Percentiles rank a stretch among this genome's conserved stretches.
phyloP scores from a whole-genome alignment of 768 basidiomycete genomes.

The Mycena alexandri region DNA sequence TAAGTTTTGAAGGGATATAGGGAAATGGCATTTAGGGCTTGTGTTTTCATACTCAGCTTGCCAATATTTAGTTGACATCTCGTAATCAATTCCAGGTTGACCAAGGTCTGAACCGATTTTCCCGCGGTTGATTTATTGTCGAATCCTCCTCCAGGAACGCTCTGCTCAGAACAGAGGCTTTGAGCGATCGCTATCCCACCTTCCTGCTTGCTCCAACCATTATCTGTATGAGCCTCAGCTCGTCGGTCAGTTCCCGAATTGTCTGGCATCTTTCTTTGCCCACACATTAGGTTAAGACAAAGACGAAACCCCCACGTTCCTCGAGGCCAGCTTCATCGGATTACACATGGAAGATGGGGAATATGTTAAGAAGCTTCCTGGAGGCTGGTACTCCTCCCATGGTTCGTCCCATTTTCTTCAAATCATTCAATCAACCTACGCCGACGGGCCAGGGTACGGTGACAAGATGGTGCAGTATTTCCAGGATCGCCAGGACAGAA shows the following conservation, averaged over 20 bases:
- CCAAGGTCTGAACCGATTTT: not conserved
- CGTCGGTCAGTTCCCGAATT: not conserved
- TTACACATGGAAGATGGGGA: conserved; percentile 29
- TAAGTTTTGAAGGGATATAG: not conserved
- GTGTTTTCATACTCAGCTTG: not conserved
- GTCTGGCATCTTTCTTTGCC: not conserved
- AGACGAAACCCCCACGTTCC: conserved; percentile 22
- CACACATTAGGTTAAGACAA: not conserved
- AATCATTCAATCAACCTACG: no score
- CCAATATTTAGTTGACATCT: not conserved
- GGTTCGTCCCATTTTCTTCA: not conserved
- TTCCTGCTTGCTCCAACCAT: conserved; percentile 23
- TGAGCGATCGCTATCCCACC: conserved; percentile 16
- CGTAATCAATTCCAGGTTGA: not conserved
- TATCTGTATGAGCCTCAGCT: conserved; percentile 24
- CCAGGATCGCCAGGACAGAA: conserved; percentile 13
- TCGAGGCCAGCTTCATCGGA: conserved; percentile 24
- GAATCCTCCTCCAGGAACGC: not conserved
- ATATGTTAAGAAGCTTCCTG: conserved; percentile 23
- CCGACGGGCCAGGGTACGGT: conserved; percentile 5
- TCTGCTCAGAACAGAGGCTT: conserved; percentile 22
- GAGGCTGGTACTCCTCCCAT: conserved; percentile 20
- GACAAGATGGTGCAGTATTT: conserved; percentile 26
- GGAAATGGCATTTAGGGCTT: conserved; percentile 24
- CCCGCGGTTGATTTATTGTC: not conserved